Conservation (phyloP, 1,284 basidiomycete species). For the Ustilago shanxiensis region DNA sequence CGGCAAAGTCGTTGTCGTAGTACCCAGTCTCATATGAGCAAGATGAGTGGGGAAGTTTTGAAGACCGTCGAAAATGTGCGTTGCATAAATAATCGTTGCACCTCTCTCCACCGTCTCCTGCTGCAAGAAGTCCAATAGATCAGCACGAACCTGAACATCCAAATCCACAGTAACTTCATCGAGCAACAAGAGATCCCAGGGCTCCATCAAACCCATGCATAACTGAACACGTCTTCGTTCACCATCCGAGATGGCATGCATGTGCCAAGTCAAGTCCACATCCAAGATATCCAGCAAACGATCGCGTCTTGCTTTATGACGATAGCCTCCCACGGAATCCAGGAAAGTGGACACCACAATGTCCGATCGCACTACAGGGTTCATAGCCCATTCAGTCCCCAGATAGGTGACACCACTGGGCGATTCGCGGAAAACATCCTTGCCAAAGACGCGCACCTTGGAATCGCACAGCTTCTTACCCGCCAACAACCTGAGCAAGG, state of each 20-base stretch:
- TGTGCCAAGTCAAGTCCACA: slow-evolving; percentile 81
- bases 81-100: slow-evolving; percentile 87
- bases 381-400: slow-evolving; percentile 85
- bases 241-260: slow-evolving; percentile 94
- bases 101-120: slow-evolving; percentile 83
- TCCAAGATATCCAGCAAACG: slow-evolving; percentile 89
- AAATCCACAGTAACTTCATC: slow-evolving; percentile 99
- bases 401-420: slow-evolving; percentile 78
- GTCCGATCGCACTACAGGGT: slow-evolving; percentile 85
- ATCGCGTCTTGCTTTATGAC: slow-evolving; percentile 90
- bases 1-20: slow-evolving; percentile 51
- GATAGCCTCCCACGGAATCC: slow-evolving; percentile 89
- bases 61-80: slow-evolving; percentile 69
- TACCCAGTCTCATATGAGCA: slow-evolving; percentile 66
- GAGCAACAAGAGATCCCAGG: slow-evolving; percentile 91
- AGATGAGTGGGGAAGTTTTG: slow-evolving; percentile 68
- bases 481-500: slow-evolving; percentile 90
- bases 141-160: slow-evolving; percentile 94
- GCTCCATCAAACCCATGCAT: slow-evolving; percentile 94
- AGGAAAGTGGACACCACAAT: slow-evolving; percentile 77
- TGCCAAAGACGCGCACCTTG: slow-evolving; percentile 63
- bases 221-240: slow-evolving; percentile 94
- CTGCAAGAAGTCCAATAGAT: slow-evolving; percentile 88
- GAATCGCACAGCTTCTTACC: slow-evolving; percentile 76
- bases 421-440: slow-evolving; percentile 66